Percentiles rank a stretch among this genome's conserved stretches.
Evolutionary conservation across 2,329 filamentous ascomycete species (phyloP).

Genomic region (Cladophialophora exuberans): DNA sequence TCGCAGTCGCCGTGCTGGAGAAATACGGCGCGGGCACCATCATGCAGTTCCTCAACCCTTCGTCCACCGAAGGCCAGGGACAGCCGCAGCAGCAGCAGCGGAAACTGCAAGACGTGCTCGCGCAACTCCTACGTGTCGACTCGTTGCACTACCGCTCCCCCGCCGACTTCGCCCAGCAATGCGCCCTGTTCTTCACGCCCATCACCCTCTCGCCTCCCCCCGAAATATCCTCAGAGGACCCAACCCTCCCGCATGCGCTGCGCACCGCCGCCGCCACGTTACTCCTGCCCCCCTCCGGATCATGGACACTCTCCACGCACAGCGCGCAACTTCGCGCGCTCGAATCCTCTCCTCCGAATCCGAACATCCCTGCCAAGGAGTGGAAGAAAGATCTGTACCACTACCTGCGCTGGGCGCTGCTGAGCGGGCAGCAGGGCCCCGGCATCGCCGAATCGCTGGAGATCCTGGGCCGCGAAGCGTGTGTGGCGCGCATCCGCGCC

Average conservation of each 20-base stretch:
- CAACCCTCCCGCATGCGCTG: constrained; percentile 39
- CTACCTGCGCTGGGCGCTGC: constrained; percentile 61
- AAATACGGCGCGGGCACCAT: constrained; percentile 26
- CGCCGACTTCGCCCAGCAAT: constrained; percentile 58
- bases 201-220: constrained; percentile 34
- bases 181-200: constrained; percentile 61
- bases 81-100: constrained; percentile 31
- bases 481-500: constrained; percentile 48
- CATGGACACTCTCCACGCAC: constrained; percentile 47
- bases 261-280: constrained; percentile 50
- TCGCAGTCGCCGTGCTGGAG: constrained; percentile 29
- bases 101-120: constrained; percentile 52
- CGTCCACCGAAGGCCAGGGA: background rate
- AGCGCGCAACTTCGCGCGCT: constrained; percentile 41
- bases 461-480: constrained; percentile 58
- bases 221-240: constrained; percentile 25
- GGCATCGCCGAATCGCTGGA: constrained; percentile 57
- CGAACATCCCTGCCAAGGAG: constrained; percentile 3
- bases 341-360: constrained; percentile 12
- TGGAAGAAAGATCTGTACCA: constrained; percentile 54
- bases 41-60: constrained; percentile 17
- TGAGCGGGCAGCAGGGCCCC: constrained; percentile 57
- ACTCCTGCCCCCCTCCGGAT: constrained; percentile 43
- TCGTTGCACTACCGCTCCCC: constrained; percentile 56
- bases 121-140: constrained; percentile 56